Percentiles rank a stretch among this genome's conserved stretches.
phyloP scores from a whole-genome alignment of 2,329 filamentous ascomycete species.

The Penicillium aurantiogriseum region DNA sequence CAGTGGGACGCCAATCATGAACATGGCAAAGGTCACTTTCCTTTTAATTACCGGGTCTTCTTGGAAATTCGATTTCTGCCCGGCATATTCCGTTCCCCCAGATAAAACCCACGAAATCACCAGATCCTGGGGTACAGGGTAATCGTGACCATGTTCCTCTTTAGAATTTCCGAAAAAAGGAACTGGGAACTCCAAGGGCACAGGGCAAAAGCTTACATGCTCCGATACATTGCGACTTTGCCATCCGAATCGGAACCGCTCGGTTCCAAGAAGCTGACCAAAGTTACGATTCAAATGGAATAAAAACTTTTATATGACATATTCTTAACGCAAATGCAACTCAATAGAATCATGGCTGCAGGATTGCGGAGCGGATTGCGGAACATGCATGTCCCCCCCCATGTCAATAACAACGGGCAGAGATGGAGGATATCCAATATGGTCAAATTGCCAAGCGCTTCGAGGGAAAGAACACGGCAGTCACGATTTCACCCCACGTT shows the following conservation, averaged over 20 bases:
- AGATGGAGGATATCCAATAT: neutral
- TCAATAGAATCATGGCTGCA: neutral
- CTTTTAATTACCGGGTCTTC: neutral
- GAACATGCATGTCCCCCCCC: neutral
- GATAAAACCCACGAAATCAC: too few relatives aligned
- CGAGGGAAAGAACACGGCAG: neutral
- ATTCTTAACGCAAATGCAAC: neutral
- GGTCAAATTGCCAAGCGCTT: neutral
- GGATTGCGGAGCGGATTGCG: neutral
- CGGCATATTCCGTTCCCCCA: neutral
- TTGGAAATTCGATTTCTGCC: neutral
- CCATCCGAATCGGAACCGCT: neutral
- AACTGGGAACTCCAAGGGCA: too few relatives aligned
- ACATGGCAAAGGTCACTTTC: neutral
- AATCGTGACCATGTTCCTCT: neutral
- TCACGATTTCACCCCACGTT: slow-evolving; percentile 5
- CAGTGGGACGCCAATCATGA: neutral
- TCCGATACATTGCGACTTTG: neutral
- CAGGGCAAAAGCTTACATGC: neutral
- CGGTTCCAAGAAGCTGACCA: neutral
- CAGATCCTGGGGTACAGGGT: too few relatives aligned
- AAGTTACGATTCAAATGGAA: neutral
- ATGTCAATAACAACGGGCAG: neutral
- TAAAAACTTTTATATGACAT: neutral
- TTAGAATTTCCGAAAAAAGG: neutral